These are phyloP conservation scores for Tirmania nivea DNA, from an alignment of 495 filamentous ascomycete genomes.

Conservation along the genomic window DNA sequence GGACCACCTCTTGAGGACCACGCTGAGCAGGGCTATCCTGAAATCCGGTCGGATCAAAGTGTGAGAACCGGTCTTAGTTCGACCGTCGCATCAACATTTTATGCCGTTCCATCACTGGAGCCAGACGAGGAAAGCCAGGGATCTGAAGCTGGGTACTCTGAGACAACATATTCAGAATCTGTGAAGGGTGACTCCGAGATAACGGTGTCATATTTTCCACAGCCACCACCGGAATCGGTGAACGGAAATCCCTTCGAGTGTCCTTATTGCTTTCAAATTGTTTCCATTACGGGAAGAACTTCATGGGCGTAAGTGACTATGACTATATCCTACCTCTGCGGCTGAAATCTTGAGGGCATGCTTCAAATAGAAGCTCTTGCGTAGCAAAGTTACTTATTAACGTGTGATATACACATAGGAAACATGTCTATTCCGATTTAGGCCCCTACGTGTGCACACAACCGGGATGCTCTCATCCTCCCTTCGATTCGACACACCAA, in stretches of 20 bases:
- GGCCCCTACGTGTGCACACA: constrained; percentile 2
- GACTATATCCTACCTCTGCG: too few species aligned
- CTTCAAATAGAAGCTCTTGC: background rate
- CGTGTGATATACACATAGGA: background rate
- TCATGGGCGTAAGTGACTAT: constrained; percentile 1
- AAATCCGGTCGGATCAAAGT: too few species aligned
- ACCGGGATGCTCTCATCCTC: background rate
- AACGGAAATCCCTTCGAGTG: background rate
- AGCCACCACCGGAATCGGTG: background rate
- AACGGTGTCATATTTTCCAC: too few species aligned
- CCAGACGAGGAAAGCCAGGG: too few species aligned
- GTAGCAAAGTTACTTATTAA: background rate
- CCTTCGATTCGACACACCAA: background rate
- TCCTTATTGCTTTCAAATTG: constrained; percentile 1
- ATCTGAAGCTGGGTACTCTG: too few species aligned
- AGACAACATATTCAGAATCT: too few species aligned
- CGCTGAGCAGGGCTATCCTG: too few species aligned
- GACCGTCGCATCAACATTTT: too few species aligned
- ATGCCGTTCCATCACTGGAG: too few species aligned
- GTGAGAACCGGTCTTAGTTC: too few species aligned
- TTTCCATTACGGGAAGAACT: background rate
- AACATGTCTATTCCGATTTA: constrained; percentile 2
- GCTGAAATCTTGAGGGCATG: background rate
- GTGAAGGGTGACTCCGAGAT: too few species aligned
- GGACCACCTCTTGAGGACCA: too few species aligned